phyloP scores from a whole-genome alignment of 768 basidiomycete species.

The Fomitopsis serialis region DNA sequence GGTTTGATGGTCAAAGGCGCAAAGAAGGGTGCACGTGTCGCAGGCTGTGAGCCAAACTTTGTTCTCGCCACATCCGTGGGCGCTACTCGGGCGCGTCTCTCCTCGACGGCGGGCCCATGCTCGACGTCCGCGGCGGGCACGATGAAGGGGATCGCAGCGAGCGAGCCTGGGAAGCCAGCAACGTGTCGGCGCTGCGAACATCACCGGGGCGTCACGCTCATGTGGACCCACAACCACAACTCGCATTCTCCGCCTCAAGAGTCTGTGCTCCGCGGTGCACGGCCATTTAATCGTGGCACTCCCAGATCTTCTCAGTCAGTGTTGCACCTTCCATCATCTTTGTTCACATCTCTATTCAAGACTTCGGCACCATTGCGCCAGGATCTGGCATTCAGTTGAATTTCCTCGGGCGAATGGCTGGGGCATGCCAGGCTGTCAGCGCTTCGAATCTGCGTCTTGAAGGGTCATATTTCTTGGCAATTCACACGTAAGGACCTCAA shows the following conservation, averaged over 20 bases:
- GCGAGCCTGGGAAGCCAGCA: neutral
- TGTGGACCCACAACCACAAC: neutral
- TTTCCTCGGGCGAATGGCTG: no score
- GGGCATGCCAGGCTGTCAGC: no score
- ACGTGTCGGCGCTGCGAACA: neutral
- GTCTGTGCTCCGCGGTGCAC: no score
- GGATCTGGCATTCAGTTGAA: no score
- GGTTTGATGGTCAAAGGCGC: conserved; percentile 7
- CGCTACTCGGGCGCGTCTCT: conserved; percentile 1
- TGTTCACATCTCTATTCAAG: no score
- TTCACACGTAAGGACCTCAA: no score
- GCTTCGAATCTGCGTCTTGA: no score
- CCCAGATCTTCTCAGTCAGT: no score
- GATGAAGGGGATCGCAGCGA: neutral
- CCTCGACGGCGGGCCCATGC: conserved; percentile 1
- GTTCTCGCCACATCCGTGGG: neutral
- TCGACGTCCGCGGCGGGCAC: neutral
- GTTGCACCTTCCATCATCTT: no score
- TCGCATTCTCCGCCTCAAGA: conserved; percentile 3
- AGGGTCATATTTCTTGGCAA: no score
- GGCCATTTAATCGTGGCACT: no score
- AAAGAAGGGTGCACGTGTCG: conserved; percentile 6
- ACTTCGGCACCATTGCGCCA: no score
- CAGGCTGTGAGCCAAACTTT: conserved; percentile 7
- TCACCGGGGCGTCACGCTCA: neutral